Evolutionary conservation across 371 early-diverging fungal species (phyloP).

Genomic region (Syncephalastrum racemosum): DNA sequence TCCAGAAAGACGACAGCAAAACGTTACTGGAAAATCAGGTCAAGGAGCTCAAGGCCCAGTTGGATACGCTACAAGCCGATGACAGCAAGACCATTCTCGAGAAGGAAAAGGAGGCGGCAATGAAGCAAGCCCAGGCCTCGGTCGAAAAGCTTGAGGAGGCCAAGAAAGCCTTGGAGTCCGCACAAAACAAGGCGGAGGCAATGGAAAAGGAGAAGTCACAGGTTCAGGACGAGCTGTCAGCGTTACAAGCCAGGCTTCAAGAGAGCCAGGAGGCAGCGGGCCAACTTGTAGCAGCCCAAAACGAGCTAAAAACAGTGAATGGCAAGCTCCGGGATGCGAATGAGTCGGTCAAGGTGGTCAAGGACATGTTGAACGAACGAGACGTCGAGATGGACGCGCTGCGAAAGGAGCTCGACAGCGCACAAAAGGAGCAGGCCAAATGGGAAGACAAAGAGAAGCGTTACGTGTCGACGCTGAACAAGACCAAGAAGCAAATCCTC

Average conservation of each 20-base stretch:
- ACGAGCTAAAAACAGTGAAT: conserved; percentile 29
- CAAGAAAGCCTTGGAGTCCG: too few relatives aligned
- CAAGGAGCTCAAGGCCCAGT: conserved; percentile 12
- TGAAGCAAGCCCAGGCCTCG: background rate
- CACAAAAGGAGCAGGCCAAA: conserved; percentile 40
- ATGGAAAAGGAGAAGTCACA: too few relatives aligned
- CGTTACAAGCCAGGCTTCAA: conserved; percentile 20
- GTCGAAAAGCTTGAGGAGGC: too few relatives aligned
- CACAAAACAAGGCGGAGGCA: too few relatives aligned
- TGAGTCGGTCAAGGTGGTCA: conserved; percentile 54
- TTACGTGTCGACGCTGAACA: conserved; percentile 45
- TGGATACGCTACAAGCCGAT: conserved; percentile 15
- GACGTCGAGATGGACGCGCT: conserved; percentile 54
- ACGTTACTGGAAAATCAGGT: conserved; percentile 8
- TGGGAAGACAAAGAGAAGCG: conserved; percentile 61
- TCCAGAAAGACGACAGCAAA: background rate
- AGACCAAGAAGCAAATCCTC: conserved; percentile 57
- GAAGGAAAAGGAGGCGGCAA: conserved; percentile 28
- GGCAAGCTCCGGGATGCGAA: conserved; percentile 48
- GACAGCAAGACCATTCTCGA: conserved; percentile 20
- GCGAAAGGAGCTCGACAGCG: conserved; percentile 48
- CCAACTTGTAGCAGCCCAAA: conserved; percentile 37
- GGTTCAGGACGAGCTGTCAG: background rate
- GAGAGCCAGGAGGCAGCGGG: conserved; percentile 35
- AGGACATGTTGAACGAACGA: conserved; percentile 54